Conservation (phyloP, 2,329 filamentous ascomycete species). For the Fusarium coffeatum region DNA sequence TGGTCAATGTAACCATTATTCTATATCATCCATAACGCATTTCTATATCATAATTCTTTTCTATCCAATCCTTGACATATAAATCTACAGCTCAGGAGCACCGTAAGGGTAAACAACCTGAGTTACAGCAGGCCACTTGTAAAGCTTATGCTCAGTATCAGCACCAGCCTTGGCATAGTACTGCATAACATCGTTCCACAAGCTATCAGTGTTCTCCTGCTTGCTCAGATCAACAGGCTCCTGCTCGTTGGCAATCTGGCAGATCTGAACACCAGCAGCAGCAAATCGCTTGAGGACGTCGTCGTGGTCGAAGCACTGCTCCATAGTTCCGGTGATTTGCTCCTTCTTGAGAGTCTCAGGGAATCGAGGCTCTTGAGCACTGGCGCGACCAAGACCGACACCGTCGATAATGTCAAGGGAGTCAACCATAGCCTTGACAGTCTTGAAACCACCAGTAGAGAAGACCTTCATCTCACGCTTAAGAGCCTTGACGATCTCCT, state of each 20-base stretch:
- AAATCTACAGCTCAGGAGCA: not conserved
- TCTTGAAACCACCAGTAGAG: slow-evolving; percentile 34
- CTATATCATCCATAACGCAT: not conserved
- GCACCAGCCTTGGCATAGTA: slow-evolving; percentile 9
- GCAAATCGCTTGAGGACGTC: slow-evolving; percentile 10
- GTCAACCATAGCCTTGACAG: slow-evolving; percentile 15
- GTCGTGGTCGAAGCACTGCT: slow-evolving; percentile 19
- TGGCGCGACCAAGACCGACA: slow-evolving; percentile 19
- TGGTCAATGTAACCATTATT: not conserved
- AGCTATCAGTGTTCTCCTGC: slow-evolving; percentile 21
- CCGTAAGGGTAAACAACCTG: slow-evolving; percentile 22
- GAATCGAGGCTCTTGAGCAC: slow-evolving; percentile 21
- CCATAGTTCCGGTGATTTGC: not conserved
- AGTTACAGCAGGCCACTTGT: slow-evolving; percentile 16
- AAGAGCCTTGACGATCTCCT: slow-evolving; percentile 56
- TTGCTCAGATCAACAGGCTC: slow-evolving; percentile 24
- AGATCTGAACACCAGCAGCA: slow-evolving; percentile 26
- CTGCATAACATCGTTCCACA: slow-evolving; percentile 22
- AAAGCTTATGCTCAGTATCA: slow-evolving; percentile 13
- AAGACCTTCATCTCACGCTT: slow-evolving; percentile 28
- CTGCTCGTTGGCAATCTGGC: slow-evolving; percentile 20
- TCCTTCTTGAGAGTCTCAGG: slow-evolving; percentile 16
- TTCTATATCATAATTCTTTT: not conserved
- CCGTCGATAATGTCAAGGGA: slow-evolving; percentile 27
- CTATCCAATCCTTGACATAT: not conserved